Evolutionary conservation across 192 early-diverging fungal genomes (phyloP).

Genomic region (Rhizophagus sp.): DNA sequence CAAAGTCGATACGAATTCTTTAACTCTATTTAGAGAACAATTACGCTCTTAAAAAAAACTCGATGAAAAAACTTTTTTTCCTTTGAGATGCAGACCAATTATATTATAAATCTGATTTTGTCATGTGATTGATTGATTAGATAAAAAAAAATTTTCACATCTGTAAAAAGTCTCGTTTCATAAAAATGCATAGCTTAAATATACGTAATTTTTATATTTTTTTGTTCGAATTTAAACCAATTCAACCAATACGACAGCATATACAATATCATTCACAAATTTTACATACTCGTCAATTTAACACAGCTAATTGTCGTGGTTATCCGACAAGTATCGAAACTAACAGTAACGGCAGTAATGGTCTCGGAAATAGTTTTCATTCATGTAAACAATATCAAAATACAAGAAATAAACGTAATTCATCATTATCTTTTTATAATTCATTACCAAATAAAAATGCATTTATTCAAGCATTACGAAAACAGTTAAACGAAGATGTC

Average conservation of each 20-base stretch:
- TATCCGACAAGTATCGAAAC: background rate
- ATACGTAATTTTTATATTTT: background rate
- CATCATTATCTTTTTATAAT: background rate
- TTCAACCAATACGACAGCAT: background rate
- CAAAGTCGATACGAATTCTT: background rate
- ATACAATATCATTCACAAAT: background rate
- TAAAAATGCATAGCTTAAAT: background rate
- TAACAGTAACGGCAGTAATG: background rate
- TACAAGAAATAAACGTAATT: background rate
- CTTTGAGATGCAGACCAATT: background rate
- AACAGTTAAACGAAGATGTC: background rate
- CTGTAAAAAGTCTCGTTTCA: background rate
- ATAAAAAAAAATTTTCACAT: background rate
- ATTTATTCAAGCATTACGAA: constrained; percentile 14
- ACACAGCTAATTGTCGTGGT: background rate
- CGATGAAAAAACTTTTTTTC: background rate
- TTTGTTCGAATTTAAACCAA: background rate
- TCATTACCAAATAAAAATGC: constrained; percentile 19
- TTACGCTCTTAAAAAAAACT: background rate
- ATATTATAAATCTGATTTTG: background rate
- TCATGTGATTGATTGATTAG: background rate
- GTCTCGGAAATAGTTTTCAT: background rate
- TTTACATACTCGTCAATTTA: background rate
- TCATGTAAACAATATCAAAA: background rate
- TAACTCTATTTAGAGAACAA: background rate